Evolutionary conservation across 2,329 filamentous ascomycete species (phyloP), one percentile per base, ranked within the genome.

Genomic region (Cladophialophora immunda): DNA sequence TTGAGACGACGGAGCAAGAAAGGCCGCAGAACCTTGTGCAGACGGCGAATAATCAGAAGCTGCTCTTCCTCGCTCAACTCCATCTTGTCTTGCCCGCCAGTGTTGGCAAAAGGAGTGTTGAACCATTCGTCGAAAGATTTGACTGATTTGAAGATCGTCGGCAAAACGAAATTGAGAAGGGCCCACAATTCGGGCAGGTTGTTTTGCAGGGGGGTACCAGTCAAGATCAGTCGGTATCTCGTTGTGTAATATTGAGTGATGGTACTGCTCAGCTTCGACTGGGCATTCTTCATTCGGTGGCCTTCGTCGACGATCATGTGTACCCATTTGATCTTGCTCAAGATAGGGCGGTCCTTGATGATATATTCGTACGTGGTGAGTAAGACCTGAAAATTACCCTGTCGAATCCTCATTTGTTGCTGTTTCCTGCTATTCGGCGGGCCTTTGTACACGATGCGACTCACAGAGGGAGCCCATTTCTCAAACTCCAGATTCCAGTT

Each of bases 231-330:
- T 74, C 95, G 92, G 84, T 95, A 99, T 15, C 94, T 90, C 32
- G 94, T 97, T 75, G 86, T 90, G 82, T 99, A 99, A 84, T 98
- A 98, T 69, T 93, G 89, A 41, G 94, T 94, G 71, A 99, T 92
- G 4, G 95, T 98, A 72, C 90, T 93, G 79, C 93, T 97, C 73
- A 99, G 86, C 82, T 99, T 99, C 9, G 95, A 99, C 73, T 95
- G 90, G 32, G 92, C 87, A 80, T 99, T 99, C 87, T 99, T 99
- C 95, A 99, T 99, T 78, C 95, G 93, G 80, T 99, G 95, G 81
- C 95, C 95, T 84, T 99, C 95, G 75, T 99, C 95, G 72, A 99
- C 95, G 74, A 99, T 98, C 95, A 99, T 98, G 82, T 99, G 95
- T 75, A 97, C 91, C 95, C 95, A 99, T 81, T 98, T 98, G 81